phyloP scores from a whole-genome alignment of 148 eudicot genomes.

The Vaccinium corymbosum region DNA sequence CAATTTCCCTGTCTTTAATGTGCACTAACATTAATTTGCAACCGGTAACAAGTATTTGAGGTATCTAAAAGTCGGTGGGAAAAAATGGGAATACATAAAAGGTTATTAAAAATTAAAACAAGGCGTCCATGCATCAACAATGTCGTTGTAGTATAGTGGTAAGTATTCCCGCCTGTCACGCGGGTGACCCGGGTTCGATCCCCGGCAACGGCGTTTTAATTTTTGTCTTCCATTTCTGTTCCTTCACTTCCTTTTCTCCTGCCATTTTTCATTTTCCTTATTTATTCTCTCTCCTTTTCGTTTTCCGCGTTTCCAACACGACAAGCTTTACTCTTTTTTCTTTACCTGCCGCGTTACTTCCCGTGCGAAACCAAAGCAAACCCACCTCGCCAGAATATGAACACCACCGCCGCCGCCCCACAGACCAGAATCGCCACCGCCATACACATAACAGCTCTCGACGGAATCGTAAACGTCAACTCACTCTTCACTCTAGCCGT shows the following conservation, averaged over 20 bases:
- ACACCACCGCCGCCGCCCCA: background rate
- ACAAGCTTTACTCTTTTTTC: background rate
- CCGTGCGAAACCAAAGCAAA: background rate
- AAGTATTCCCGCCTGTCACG: constrained; percentile 99
- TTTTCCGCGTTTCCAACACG: background rate
- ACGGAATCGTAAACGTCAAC: constrained; percentile 69
- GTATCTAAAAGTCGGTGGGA: too few relatives aligned
- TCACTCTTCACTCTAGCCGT: constrained; percentile 77
- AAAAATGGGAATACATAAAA: too few relatives aligned
- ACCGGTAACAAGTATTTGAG: too few relatives aligned
- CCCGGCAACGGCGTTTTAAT: constrained; percentile 88
- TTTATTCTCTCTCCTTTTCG: background rate
- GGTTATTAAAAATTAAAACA: too few relatives aligned
- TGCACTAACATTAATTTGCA: too few relatives aligned
- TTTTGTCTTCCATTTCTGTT: background rate
- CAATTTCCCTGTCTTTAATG: too few relatives aligned
- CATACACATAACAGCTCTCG: constrained; percentile 66
- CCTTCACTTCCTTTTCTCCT: background rate
- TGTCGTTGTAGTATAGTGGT: constrained; percentile 99
- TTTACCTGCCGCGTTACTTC: background rate
- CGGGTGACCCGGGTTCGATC: constrained; percentile 99
- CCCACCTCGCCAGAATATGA: constrained; percentile 4
- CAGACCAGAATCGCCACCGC: constrained; percentile 31
- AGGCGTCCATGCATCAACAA: too few relatives aligned
- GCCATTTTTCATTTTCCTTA: background rate